These are phyloP conservation scores for Taxillus chinensis DNA, from an alignment of 164 flowering plant genomes.

Conservation along the genomic window DNA sequence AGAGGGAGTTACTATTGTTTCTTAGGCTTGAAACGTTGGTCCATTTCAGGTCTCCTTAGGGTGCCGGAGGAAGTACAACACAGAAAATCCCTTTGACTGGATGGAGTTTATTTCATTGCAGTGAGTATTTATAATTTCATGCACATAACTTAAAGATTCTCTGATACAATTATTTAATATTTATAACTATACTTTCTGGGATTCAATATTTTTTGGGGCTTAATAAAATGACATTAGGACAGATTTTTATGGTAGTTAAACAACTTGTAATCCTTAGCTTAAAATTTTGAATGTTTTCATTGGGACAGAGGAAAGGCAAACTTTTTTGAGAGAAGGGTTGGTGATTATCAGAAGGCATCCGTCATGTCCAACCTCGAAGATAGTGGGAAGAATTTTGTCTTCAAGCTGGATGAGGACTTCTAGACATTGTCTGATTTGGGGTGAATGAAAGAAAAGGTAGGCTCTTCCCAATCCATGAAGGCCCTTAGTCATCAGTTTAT, in stretches of 20 bases:
- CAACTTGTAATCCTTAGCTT: too few relatives aligned
- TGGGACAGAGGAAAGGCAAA: constrained; percentile 77
- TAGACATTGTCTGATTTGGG: constrained; percentile 15
- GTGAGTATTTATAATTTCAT: constrained; percentile 29
- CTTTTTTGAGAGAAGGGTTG: constrained; percentile 86
- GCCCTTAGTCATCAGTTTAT: too few relatives aligned
- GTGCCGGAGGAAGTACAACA: constrained; percentile 43
- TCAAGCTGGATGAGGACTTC: constrained; percentile 77
- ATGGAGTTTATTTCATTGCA: constrained; percentile 85
- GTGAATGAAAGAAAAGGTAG: too few relatives aligned
- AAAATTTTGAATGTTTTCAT: constrained; percentile 1
- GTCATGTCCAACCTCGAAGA: constrained; percentile 63
- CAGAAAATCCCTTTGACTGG: constrained; percentile 86
- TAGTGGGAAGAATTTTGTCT: constrained; percentile 35
- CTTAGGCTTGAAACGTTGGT: not conserved
- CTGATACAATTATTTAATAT: not conserved
- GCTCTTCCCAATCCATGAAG: too few relatives aligned
- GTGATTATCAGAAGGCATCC: constrained; percentile 91
- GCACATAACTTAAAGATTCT: too few relatives aligned
- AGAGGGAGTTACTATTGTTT: too few relatives aligned
- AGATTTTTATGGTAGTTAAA: too few relatives aligned
- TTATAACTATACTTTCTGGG: too few relatives aligned
- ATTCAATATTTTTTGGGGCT: too few relatives aligned
- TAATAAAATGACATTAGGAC: too few relatives aligned
- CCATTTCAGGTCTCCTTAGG: constrained; percentile 52